Evolutionary conservation across 2,329 filamentous ascomycete species (phyloP).

Genomic region (Colletotrichum spaethianum): DNA sequence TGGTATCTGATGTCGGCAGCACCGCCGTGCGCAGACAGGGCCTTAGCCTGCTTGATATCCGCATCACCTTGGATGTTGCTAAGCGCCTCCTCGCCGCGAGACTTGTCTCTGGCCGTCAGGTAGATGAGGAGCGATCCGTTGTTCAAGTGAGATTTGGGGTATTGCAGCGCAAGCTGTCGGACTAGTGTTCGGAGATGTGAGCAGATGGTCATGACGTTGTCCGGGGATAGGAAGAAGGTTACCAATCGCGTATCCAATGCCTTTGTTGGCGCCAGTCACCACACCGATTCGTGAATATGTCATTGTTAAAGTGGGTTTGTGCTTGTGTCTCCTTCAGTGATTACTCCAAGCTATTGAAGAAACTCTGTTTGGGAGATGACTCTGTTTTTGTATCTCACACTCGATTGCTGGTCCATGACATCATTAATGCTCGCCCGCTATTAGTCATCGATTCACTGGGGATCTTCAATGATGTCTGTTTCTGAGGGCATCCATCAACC

Average conservation of each 20-base stretch:
- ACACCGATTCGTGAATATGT: constrained; percentile 57
- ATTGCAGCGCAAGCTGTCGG: constrained; percentile 67
- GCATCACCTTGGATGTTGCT: constrained; percentile 58
- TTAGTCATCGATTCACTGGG: constrained; percentile 4
- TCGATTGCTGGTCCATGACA: constrained; percentile 4
- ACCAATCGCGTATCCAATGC: constrained; percentile 44
- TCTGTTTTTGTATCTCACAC: neutral
- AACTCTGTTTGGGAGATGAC: neutral
- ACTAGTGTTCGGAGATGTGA: constrained; percentile 51
- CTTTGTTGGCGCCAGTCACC: constrained; percentile 70
- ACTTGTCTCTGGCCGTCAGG: constrained; percentile 64
- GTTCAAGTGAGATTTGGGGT: constrained; percentile 63
- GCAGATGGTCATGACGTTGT: neutral
- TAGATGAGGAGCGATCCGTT: constrained; percentile 65
- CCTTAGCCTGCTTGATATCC: constrained; percentile 61
- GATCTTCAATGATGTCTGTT: neutral
- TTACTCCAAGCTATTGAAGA: no score
- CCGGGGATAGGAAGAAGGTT: neutral
- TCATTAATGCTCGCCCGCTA: neutral
- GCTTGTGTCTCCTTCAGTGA: neutral
- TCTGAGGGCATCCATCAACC: neutral
- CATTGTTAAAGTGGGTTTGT: constrained; percentile 41
- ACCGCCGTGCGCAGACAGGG: constrained; percentile 56
- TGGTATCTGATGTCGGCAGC: constrained; percentile 62
- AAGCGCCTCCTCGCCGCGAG: constrained; percentile 62